phyloP scores from a whole-genome alignment of 2,329 filamentous ascomycete genomes.

The Penicillium sp. region DNA sequence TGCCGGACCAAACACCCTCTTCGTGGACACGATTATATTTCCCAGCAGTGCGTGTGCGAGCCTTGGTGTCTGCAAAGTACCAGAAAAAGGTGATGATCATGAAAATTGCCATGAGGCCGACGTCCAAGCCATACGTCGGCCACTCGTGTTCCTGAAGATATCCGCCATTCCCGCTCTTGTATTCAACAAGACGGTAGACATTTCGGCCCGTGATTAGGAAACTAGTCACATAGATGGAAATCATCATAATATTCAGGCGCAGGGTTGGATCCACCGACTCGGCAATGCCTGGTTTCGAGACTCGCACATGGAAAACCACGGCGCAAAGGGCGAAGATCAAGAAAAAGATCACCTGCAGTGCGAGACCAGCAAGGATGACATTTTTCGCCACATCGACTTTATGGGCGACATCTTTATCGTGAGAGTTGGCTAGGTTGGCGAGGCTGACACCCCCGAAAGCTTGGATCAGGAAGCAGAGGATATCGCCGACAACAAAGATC shows the following conservation, averaged over 20 bases:
- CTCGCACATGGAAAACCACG: slow-evolving; percentile 11
- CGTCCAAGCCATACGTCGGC: slow-evolving; percentile 14
- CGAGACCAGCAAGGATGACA: slow-evolving; percentile 10
- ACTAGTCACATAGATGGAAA: slow-evolving; percentile 1
- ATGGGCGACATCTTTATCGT: not conserved
- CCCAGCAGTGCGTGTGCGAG: not conserved
- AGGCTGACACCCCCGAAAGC: slow-evolving; percentile 7
- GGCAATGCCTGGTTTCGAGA: not conserved
- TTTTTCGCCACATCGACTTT: not conserved
- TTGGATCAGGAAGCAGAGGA: slow-evolving; percentile 16
- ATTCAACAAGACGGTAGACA: slow-evolving; percentile 15
- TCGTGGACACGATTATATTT: not conserved
- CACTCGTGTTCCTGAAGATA: slow-evolving; percentile 11
- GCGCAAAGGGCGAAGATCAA: slow-evolving; percentile 5
- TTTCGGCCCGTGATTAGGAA: slow-evolving; percentile 12
- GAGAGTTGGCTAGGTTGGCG: slow-evolving; percentile 4
- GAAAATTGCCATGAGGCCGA: slow-evolving; percentile 11
- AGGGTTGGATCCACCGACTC: not conserved
- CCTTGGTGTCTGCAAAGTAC: slow-evolving; percentile 9
- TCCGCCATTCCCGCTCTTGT: slow-evolving; percentile 1
- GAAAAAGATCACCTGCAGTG: slow-evolving; percentile 14
- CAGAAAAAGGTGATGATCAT: slow-evolving; percentile 11
- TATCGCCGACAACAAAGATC: slow-evolving; percentile 13
- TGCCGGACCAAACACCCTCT: not conserved
- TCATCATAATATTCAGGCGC: slow-evolving; percentile 1